These are phyloP conservation scores for Stachybotrys chlorohalonatus DNA, from an alignment of 2,329 filamentous ascomycete species.

Conservation along the genomic window DNA sequence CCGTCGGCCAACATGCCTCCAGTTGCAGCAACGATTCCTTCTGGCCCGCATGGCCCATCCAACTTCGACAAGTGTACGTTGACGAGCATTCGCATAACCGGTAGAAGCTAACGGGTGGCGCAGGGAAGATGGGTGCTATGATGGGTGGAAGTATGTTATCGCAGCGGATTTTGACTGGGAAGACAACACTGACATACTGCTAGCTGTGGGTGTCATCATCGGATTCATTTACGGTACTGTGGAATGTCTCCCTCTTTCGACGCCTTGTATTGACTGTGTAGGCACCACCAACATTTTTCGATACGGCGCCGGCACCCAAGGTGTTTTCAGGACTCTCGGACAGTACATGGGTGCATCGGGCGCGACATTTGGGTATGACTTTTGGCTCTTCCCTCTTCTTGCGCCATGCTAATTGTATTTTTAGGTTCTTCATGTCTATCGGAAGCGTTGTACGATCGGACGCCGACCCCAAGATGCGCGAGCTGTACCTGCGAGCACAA, in stretches of 20 bases:
- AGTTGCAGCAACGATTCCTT: conserved; percentile 27
- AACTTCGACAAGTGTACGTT: conserved; percentile 45
- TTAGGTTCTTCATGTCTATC: conserved; percentile 94
- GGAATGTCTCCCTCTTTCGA: conserved; percentile 10
- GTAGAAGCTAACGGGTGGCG: conserved; percentile 8
- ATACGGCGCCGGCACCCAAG: conserved; percentile 87
- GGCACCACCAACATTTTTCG: conserved; percentile 91
- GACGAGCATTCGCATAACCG: conserved; percentile 2
- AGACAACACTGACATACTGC: conserved; percentile 18
- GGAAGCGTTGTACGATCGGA: conserved; percentile 94
- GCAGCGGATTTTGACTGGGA: not conserved
- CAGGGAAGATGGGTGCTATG: conserved; percentile 86
- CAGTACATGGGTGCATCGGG: conserved; percentile 96
- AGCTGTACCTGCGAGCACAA: conserved; percentile 68
- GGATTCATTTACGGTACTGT: conserved; percentile 87
- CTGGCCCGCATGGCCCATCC: conserved; percentile 38
- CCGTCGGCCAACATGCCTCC: conserved; percentile 27
- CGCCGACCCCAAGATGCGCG: conserved; percentile 63
- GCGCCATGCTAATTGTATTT: conserved; percentile 8
- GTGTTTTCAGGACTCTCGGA: conserved; percentile 86
- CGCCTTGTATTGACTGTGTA: conserved; percentile 21
- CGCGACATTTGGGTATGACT: conserved; percentile 79
- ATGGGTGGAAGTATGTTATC: conserved; percentile 86
- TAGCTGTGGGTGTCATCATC: conserved; percentile 92
- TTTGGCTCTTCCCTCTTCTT: not conserved